Evolutionary conservation across 306 rosid genomes (phyloP).

Genomic region (Quercus gilva): DNA sequence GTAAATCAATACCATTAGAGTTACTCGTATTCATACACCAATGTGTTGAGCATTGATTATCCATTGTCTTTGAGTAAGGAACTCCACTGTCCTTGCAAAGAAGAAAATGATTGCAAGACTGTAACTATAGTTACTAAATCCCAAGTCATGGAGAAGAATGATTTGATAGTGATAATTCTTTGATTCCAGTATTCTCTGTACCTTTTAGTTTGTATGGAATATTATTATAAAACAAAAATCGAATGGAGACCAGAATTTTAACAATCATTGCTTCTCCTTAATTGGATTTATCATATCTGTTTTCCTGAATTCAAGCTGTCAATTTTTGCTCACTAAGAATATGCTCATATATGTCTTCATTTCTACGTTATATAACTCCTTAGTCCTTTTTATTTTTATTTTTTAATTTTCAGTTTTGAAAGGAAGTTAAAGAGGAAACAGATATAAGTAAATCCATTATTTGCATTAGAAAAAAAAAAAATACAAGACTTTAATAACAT

Average conservation of each 20-base stretch:
- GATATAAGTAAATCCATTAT: no score
- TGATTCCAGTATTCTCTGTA: slow-evolving; percentile 19
- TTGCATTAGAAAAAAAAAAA: no score
- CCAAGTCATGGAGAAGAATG: slow-evolving; percentile 56
- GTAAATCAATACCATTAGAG: no score
- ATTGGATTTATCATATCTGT: background rate
- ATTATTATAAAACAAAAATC: background rate
- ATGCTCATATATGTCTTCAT: slow-evolving; percentile 29
- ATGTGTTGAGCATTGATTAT: no score
- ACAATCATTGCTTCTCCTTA: background rate
- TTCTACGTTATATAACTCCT: background rate
- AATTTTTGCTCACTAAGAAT: background rate
- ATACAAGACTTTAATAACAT: no score
- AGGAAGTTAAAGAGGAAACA: background rate
- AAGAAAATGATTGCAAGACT: slow-evolving; percentile 69
- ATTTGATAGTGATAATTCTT: slow-evolving; percentile 20
- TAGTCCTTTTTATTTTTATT: background rate
- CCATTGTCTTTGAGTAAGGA: no score
- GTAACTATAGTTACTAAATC: slow-evolving; percentile 46
- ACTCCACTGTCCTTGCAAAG: slow-evolving; percentile 35
- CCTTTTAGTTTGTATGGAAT: no score
- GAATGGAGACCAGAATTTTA: background rate
- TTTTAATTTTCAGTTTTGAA: no score
- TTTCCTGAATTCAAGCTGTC: background rate
- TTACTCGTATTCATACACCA: no score